A percentile compares a stretch with the other conserved stretches of the same genome.
Evolutionary conservation across 2,329 filamentous ascomycete species (phyloP).

Genomic region (Pseudonectria foliicola): DNA sequence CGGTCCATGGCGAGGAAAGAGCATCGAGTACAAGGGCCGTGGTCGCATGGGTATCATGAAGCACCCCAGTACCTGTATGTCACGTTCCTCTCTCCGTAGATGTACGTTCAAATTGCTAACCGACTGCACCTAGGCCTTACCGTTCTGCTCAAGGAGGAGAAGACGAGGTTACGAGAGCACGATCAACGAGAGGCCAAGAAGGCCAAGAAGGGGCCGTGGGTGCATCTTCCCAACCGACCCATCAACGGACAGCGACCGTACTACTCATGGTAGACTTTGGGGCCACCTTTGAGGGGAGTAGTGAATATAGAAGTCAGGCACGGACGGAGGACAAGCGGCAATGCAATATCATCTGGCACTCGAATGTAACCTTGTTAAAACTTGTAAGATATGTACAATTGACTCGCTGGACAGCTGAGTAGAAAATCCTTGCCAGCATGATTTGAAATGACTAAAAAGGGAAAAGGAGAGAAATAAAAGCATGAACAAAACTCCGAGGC

Average conservation of each 20-base stretch:
- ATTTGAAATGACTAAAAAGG: background rate
- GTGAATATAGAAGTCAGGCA: constrained; percentile 1
- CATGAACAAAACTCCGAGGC: background rate
- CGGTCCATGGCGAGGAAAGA: constrained; percentile 51
- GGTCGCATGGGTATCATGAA: constrained; percentile 62
- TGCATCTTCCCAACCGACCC: constrained; percentile 78
- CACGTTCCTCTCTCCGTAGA: background rate
- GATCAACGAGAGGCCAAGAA: constrained; percentile 72
- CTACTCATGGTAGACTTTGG: constrained; percentile 70
- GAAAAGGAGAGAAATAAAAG: background rate
- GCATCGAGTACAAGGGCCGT: constrained; percentile 66
- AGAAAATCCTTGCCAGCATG: constrained; percentile 2
- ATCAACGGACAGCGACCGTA: constrained; percentile 81
- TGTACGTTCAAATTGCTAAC: constrained; percentile 11
- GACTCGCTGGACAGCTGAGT: constrained; percentile 21
- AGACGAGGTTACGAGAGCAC: constrained; percentile 74
- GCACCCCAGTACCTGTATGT: constrained; percentile 69
- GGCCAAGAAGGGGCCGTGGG: constrained; percentile 71
- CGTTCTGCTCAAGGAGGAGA: constrained; percentile 86
- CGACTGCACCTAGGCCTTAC: constrained; percentile 53
- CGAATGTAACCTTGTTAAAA: constrained; percentile 17
- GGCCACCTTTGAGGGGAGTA: background rate
- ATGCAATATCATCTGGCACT: constrained; percentile 3
- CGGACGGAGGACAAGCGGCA: constrained; percentile 1
- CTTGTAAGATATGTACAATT: constrained; percentile 31